Percentiles rank a stretch among this genome's conserved stretches.
Evolutionary conservation across 305 asterid genomes (phyloP).

Genomic region (Plantago rigida): DNA sequence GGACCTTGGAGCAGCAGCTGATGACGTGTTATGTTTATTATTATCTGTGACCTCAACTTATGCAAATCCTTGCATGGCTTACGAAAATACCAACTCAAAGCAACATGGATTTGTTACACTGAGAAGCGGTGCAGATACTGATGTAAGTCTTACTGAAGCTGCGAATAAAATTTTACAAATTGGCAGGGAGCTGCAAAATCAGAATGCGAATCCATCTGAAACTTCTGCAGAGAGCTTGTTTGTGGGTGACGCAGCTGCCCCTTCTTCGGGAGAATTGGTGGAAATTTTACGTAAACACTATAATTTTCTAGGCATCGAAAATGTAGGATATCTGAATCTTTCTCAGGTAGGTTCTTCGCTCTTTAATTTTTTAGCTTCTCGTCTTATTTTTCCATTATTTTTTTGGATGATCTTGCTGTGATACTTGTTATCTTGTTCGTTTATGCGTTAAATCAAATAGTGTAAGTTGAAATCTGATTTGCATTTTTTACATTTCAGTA

Average conservation of each 20-base stretch:
- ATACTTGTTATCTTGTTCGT: background rate
- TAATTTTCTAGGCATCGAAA: constrained; percentile 35
- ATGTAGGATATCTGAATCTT: constrained; percentile 42
- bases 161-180: constrained; percentile 50
- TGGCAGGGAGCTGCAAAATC: constrained; percentile 36
- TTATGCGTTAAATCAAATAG: too few species aligned
- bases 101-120: constrained; percentile 29
- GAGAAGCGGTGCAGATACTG: constrained; percentile 23
- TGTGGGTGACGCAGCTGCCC: constrained; percentile 44
- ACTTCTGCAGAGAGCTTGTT: constrained; percentile 38
- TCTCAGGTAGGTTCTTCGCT: constrained; percentile 53
- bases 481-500: constrained; percentile 39
- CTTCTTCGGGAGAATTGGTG: constrained; percentile 63
- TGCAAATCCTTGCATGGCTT: constrained; percentile 34
- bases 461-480: too few species aligned
- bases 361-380: constrained; percentile 11
- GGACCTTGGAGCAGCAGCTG: constrained; percentile 43
- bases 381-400: constrained; percentile 20
- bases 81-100: constrained; percentile 29
- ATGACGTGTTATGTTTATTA: constrained; percentile 45
- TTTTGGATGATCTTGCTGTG: constrained; percentile 14
- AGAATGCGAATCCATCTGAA: constrained; percentile 37
- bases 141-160: constrained; percentile 45
- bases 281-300: constrained; percentile 42
- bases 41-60: constrained; percentile 51